A percentile compares a stretch with the other conserved stretches of the same genome.
These are phyloP conservation scores for Ophiosphaerella herpotricha DNA, from an alignment of 2,329 filamentous ascomycete species.

Conservation along the genomic window DNA sequence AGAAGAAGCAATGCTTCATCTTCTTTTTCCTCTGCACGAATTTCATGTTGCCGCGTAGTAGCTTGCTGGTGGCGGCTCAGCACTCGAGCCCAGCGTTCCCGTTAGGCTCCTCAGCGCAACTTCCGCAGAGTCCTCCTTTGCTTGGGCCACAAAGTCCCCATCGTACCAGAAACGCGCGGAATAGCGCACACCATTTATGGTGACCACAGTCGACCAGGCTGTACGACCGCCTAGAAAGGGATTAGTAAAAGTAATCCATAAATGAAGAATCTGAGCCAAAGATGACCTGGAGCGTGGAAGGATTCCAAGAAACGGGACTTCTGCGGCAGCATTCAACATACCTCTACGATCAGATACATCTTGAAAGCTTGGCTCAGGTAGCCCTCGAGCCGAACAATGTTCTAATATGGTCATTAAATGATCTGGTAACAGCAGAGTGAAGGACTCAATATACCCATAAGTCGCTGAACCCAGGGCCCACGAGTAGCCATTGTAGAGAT, in stretches of 20 bases:
- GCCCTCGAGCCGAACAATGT: slow-evolving; percentile 32
- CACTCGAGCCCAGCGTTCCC: slow-evolving; percentile 1
- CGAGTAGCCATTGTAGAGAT: not conserved
- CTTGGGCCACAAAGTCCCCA: slow-evolving; percentile 36
- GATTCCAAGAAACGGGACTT: not conserved
- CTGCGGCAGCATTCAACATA: slow-evolving; percentile 11
- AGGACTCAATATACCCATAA: slow-evolving; percentile 27
- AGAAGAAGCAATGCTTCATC: too few relatives aligned
- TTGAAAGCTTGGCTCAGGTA: slow-evolving; percentile 37
- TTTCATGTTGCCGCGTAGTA: slow-evolving; percentile 14
- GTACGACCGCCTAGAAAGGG: slow-evolving; percentile 40
- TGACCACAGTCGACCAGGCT: slow-evolving; percentile 41
- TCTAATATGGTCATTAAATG: slow-evolving; percentile 24
- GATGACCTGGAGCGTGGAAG: not conserved
- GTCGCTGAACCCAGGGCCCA: slow-evolving; percentile 31
- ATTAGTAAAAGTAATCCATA: slow-evolving; percentile 1
- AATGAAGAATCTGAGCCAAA: not conserved
- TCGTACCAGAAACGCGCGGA: slow-evolving; percentile 47
- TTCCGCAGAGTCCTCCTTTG: slow-evolving; percentile 45
- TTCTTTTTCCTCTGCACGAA: too few relatives aligned
- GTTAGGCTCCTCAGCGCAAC: slow-evolving; percentile 18
- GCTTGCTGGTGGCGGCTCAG: slow-evolving; percentile 30
- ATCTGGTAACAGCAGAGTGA: too few relatives aligned
- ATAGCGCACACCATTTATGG: slow-evolving; percentile 31
- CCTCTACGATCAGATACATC: slow-evolving; percentile 46